Conservation (phyloP, 257 asterid genomes). For the Salvia hispanica region DNA sequence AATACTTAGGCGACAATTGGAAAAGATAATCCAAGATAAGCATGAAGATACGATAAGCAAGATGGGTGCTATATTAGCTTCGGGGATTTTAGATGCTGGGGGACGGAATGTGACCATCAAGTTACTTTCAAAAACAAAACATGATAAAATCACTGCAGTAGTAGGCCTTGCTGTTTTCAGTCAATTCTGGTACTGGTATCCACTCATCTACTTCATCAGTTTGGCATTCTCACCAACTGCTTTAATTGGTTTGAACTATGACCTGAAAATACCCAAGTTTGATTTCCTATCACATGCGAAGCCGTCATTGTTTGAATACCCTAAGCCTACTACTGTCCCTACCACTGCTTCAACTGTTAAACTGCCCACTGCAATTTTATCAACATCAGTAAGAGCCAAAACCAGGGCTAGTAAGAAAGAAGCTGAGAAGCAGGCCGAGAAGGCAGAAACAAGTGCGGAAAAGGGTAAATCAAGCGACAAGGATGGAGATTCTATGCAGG, state of each 20-base stretch:
- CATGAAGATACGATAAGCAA: constrained; percentile 97
- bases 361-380: constrained; percentile 84
- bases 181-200: constrained; percentile 99
- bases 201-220: constrained; percentile 88
- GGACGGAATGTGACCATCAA: constrained; percentile 92
- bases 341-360: constrained; percentile 68
- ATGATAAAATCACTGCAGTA: constrained; percentile 81
- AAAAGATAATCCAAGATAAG: constrained; percentile 79
- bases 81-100: constrained; percentile 97
- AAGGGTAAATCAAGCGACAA: constrained; percentile 68
- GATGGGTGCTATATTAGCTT: constrained; percentile 97
- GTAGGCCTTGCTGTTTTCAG: constrained; percentile 97
- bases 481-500: constrained; percentile 90
- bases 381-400: constrained; percentile 88
- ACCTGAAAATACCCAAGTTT: constrained; percentile 86
- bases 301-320: constrained; percentile 87
- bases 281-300: constrained; percentile 90
- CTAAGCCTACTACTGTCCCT: constrained; percentile 79
- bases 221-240: constrained; percentile 96
- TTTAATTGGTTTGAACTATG: constrained; percentile 80
- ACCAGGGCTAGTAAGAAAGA: constrained; percentile 85
- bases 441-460: constrained; percentile 59
- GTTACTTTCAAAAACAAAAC: constrained; percentile 84
- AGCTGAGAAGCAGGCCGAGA: constrained; percentile 71
- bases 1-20: constrained; percentile 78